Evolutionary conservation across 805 yeast genomes (phyloP), one percentile per base, ranked within the genome.

Genomic region (Teunomyces barrocoloradensis): DNA sequence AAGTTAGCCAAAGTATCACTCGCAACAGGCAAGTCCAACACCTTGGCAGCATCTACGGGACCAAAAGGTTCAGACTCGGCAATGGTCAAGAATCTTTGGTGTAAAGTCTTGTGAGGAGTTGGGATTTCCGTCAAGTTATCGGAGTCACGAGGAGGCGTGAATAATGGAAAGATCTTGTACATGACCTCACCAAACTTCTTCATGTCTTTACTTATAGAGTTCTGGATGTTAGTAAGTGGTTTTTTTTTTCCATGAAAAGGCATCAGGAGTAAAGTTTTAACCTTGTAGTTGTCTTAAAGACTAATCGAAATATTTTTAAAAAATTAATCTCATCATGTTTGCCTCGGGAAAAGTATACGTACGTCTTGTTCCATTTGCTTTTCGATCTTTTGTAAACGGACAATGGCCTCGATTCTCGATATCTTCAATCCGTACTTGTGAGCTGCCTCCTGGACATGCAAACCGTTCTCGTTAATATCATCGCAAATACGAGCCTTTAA

Each of bases 61-160:
- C 97, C 97, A 64, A 92, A 91, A 7, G 96, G 96, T 71, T 90
- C 96, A 23, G 90, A 84, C 69, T 92, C 99, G 7, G 96, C 92
- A 64, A 92, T 84, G 10, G 96, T 86, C 62, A 89, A 69, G 73
- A 91, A 91, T 54, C 92, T 77, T 53, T 95, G 89, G 53, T 82
- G 82, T 53, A 85, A 74, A 2, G 96, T 87, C 68, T 85, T 88
- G 54, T 82, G 79, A 28, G 96, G 96, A 44, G 87, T 82, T 29
- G 97, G 97, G 73, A 91, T 88, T 74, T 92, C 97, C n/a, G 96
- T 87, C 61, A 90, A 74, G 63, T 89, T 87, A 61, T 91, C 96
- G 7, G 82, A 75, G 21, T 60, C 59, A 12, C 56, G 52, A 5
- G 68, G 64, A 25, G 71, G 65, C 39, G 61, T 59, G 60, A 78